Percentiles rank a stretch among this genome's conserved stretches.
phyloP scores from a whole-genome alignment of 495 filamentous ascomycete species.

The Neurospora tetrasperma region DNA sequence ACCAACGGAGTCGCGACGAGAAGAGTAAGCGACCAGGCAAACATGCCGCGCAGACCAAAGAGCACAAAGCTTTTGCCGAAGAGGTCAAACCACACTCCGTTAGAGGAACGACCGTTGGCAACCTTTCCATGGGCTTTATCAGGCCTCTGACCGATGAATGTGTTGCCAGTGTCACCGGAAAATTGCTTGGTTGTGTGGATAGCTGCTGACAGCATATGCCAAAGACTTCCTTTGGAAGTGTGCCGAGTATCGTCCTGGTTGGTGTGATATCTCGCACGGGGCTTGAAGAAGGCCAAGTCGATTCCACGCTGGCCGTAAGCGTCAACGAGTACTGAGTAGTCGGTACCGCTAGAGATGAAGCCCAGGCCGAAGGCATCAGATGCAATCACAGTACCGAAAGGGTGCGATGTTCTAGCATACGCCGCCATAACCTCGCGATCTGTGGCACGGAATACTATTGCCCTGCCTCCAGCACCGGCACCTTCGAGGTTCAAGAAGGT shows the following conservation, averaged over 20 bases:
- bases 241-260: conserved; percentile 77
- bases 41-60: conserved; percentile 68
- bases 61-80: conserved; percentile 76
- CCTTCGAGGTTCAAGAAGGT: conserved; percentile 93
- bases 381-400: conserved; percentile 73
- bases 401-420: conserved; percentile 59
- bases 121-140: conserved; percentile 49
- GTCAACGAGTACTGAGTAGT: conserved; percentile 80
- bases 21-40: conserved; percentile 76
- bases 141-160: conserved; percentile 50
- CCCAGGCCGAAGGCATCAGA: conserved; percentile 75
- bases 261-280: conserved; percentile 83
- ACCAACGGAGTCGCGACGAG: conserved; percentile 66
- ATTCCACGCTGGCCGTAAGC: conserved; percentile 75
- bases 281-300: conserved; percentile 83
- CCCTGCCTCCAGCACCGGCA: conserved; percentile 84
- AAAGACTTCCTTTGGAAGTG: conserved; percentile 63
- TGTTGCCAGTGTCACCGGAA: conserved; percentile 55
- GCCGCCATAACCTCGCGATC: conserved; percentile 77
- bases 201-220: conserved; percentile 87
- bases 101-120: conserved; percentile 53
- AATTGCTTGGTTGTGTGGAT: conserved; percentile 61
- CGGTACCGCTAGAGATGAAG: conserved; percentile 73
- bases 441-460: conserved; percentile 74
- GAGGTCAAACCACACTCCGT: conserved; percentile 88